Conservation (phyloP, 2,329 filamentous ascomycete genomes). For the Monilinia fructigena region DNA sequence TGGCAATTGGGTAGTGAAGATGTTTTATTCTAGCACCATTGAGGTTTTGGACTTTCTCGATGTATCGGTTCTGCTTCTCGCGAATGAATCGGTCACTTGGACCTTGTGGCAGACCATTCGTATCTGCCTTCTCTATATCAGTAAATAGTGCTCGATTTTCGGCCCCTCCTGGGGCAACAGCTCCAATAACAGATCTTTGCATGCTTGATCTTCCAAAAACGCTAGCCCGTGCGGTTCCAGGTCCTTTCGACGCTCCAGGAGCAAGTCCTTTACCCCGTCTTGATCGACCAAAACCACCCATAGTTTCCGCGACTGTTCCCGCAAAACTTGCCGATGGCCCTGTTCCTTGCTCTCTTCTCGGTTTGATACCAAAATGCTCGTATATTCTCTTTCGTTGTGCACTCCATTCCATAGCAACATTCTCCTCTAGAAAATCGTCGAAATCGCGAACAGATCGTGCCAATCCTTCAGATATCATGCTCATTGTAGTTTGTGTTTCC, state of each 20-base stretch:
- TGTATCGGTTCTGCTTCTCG: slow-evolving; percentile 80
- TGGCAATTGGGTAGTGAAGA: slow-evolving; percentile 68
- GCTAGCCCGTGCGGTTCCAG: slow-evolving; percentile 46
- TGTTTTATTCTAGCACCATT: slow-evolving; percentile 70
- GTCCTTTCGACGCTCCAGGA: slow-evolving; percentile 38
- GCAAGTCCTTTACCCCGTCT: slow-evolving; percentile 50
- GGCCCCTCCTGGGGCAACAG: slow-evolving; percentile 64
- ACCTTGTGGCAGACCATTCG: slow-evolving; percentile 46
- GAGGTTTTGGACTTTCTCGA: slow-evolving; percentile 74
- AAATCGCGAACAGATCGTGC: slow-evolving; percentile 88
- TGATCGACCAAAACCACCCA: slow-evolving; percentile 59
- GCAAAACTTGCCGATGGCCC: slow-evolving; percentile 34
- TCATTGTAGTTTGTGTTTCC: slow-evolving; percentile 85
- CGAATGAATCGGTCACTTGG: slow-evolving; percentile 73
- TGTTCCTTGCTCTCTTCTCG: slow-evolving; percentile 47
- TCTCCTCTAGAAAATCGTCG: slow-evolving; percentile 89
- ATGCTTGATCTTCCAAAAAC: slow-evolving; percentile 69
- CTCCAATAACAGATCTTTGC: slow-evolving; percentile 84
- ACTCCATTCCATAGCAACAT: slow-evolving; percentile 94
- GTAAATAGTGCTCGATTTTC: slow-evolving; percentile 63
- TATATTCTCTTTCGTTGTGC: slow-evolving; percentile 90
- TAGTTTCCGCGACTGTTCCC: slow-evolving; percentile 44
- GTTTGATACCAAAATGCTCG: slow-evolving; percentile 88
- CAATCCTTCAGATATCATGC: slow-evolving; percentile 88
- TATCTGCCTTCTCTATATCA: slow-evolving; percentile 61